Evolutionary conservation across 2,329 filamentous ascomycete species (phyloP).

Genomic region (Stromatinia cepivora): DNA sequence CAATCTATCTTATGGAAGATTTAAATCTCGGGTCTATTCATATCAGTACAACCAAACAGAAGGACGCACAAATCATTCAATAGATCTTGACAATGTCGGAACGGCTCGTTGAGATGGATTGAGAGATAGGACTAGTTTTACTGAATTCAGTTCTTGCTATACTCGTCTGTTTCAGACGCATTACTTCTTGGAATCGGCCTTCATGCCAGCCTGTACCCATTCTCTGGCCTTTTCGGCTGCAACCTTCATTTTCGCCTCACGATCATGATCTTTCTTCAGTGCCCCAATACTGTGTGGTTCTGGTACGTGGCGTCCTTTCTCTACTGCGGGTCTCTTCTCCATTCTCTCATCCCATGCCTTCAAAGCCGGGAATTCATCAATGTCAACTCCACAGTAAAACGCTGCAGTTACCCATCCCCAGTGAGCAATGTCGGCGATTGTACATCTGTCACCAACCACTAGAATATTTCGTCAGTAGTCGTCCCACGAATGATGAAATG

Average conservation of each 20-base stretch:
- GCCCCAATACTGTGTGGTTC: conserved; percentile 61
- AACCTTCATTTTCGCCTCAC: conserved; percentile 55
- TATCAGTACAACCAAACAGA: background rate
- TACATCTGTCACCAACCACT: conserved; percentile 66
- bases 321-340: conserved; percentile 66
- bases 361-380: conserved; percentile 73
- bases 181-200: conserved; percentile 37
- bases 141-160: background rate
- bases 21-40: background rate
- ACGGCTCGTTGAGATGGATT: background rate
- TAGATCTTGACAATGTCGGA: background rate
- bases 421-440: conserved; percentile 74
- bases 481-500: background rate
- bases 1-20: background rate
- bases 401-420: conserved; percentile 34
- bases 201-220: conserved; percentile 71
- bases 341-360: conserved; percentile 76
- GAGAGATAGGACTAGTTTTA: no score
- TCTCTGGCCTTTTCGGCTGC: conserved; percentile 52
- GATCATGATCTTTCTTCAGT: conserved; percentile 43
- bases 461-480: background rate
- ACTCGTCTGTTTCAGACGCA: background rate
- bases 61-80: background rate
- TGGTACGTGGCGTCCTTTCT: conserved; percentile 76
- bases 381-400: conserved; percentile 59